Evolutionary conservation across 169 alveolate species (phyloP).

Genomic region (Eimeria praecox): DNA sequence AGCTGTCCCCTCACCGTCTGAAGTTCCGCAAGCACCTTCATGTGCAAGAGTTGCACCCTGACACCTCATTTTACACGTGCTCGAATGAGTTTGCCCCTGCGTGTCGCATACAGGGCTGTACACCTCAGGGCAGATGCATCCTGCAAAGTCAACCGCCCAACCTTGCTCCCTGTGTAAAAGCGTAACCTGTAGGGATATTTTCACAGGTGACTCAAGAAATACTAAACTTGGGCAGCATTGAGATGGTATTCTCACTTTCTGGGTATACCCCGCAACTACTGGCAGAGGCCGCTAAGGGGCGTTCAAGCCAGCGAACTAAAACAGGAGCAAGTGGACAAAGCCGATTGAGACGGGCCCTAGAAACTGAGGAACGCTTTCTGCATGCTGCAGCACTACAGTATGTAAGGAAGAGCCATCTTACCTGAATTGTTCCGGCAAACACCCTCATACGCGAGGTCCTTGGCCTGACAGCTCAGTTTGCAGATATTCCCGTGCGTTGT

Average conservation of each 20-base stretch:
- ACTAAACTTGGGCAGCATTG: background rate
- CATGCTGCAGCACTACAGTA: background rate
- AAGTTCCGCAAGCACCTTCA: background rate
- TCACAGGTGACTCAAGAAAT: background rate
- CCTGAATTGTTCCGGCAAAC: background rate
- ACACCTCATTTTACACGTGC: slow-evolving; percentile 54
- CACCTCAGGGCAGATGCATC: slow-evolving; percentile 58
- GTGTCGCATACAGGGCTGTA: slow-evolving; percentile 73
- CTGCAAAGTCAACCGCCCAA: slow-evolving; percentile 20
- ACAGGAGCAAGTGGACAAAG: background rate
- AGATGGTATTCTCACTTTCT: background rate
- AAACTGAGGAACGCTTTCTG: background rate
- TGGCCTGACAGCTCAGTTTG: slow-evolving; percentile 10
- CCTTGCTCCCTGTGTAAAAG: background rate
- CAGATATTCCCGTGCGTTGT: background rate
- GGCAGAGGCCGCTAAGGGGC: background rate
- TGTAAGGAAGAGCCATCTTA: background rate
- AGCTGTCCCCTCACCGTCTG: background rate
- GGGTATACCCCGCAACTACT: background rate
- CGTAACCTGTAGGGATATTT: background rate
- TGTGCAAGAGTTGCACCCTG: slow-evolving; percentile 31
- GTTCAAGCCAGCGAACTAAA: background rate
- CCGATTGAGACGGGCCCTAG: background rate
- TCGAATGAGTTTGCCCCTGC: slow-evolving; percentile 64
- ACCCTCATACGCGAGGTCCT: slow-evolving; percentile 30